Conservation (phyloP, 139 green algal genomes). For the Eudorina sp. region DNA sequence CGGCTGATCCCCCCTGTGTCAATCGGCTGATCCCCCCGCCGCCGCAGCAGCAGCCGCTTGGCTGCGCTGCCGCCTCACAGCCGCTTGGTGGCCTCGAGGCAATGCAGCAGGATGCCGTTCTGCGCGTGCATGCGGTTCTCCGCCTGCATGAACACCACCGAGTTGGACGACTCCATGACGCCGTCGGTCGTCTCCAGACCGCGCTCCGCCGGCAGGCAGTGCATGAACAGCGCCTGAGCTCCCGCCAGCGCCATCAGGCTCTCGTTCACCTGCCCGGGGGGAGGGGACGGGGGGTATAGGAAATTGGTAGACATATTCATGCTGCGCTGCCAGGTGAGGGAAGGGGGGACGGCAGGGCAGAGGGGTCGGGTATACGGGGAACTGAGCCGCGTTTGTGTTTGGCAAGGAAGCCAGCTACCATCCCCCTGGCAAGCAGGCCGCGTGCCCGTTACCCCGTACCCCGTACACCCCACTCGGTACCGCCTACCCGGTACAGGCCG, state of each 20-base stretch:
- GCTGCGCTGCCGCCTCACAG: neutral
- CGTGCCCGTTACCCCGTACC: too few species aligned
- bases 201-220: conserved; percentile 97
- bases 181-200: conserved; percentile 92
- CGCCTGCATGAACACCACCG: conserved; percentile 94
- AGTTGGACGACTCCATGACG: conserved; percentile 93
- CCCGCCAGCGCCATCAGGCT: conserved; percentile 90
- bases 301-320: too few species aligned
- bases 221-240: conserved; percentile 95
- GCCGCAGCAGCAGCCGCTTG: neutral
- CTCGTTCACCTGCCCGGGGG: conserved; percentile 91
- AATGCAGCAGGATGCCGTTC: conserved; percentile 94
- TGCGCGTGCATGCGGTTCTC: conserved; percentile 99
- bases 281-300: too few species aligned
- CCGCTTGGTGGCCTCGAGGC: conserved; percentile 55
- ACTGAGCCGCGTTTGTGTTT: too few species aligned
- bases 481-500: neutral
- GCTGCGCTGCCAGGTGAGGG: too few species aligned
- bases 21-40: too few species aligned
- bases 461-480: too few species aligned
- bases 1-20: too few species aligned
- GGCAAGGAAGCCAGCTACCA: too few species aligned
- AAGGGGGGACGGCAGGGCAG: too few species aligned
- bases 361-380: too few species aligned
- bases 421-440: too few species aligned